phyloP scores from a whole-genome alignment of 495 filamentous ascomycete genomes.

The Hypomontagnella submonticulosa region DNA sequence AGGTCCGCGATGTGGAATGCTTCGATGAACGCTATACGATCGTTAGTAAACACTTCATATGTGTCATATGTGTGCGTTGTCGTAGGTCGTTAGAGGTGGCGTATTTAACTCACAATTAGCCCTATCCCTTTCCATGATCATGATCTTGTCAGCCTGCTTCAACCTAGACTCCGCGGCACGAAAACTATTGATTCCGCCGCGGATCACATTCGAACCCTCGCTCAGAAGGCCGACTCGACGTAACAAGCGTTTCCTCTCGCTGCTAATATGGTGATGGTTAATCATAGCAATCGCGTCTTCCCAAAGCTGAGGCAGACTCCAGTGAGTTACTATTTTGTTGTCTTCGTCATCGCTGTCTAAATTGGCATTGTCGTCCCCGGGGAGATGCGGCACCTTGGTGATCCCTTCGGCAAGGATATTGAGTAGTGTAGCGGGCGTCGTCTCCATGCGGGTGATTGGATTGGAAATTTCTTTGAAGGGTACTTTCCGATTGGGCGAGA shows the following conservation, averaged over 20 bases:
- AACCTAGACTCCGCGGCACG: constrained; percentile 45
- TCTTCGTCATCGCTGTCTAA: constrained; percentile 2
- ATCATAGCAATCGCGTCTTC: constrained; percentile 35
- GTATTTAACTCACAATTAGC: constrained; percentile 25
- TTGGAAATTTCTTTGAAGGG: constrained; percentile 53
- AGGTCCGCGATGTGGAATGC: constrained; percentile 58
- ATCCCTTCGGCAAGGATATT: constrained; percentile 35
- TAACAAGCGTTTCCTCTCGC: constrained; percentile 18
- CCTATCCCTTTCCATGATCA: constrained; percentile 43
- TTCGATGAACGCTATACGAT: constrained; percentile 53
- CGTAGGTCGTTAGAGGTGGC: neutral
- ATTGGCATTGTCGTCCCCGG: constrained; percentile 8
- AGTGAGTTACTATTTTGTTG: constrained; percentile 9
- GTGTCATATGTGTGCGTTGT: too few species aligned
- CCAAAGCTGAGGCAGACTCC: constrained; percentile 30
- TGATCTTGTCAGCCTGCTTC: constrained; percentile 34
- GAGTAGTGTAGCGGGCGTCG: constrained; percentile 40
- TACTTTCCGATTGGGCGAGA: constrained; percentile 41
- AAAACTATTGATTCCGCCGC: constrained; percentile 49
- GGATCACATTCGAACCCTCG: constrained; percentile 40
- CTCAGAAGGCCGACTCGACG: constrained; percentile 31
- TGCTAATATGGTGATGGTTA: constrained; percentile 27
- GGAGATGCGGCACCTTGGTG: constrained; percentile 20
- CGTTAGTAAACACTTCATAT: neutral
- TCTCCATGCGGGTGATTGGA: constrained; percentile 50